phyloP scores from a whole-genome alignment of 2,329 filamentous ascomycete species.

The Exophiala oligosperma region DNA sequence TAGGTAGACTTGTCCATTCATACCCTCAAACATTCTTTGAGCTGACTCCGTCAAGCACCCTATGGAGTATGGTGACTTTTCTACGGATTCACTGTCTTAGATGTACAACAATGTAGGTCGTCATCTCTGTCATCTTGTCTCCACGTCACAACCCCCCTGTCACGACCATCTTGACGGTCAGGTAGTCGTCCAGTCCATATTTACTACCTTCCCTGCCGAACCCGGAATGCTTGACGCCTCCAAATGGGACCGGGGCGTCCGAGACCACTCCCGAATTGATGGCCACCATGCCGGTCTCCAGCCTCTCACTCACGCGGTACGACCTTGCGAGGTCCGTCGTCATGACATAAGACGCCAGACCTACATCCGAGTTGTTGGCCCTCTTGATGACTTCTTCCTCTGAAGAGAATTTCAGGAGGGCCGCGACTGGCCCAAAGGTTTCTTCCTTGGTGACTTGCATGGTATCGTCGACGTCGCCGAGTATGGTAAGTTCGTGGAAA shows the following conservation, averaged over 20 bases:
- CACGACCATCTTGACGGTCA: constrained; percentile 18
- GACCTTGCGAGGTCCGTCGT: constrained; percentile 47
- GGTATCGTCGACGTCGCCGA: constrained; percentile 57
- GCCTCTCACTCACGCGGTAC: constrained; percentile 23
- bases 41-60: too few relatives aligned
- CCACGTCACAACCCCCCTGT: constrained; percentile 8
- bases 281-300: constrained; percentile 85
- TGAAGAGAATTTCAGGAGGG: constrained; percentile 43
- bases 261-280: constrained; percentile 45
- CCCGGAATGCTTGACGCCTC: constrained; percentile 37
- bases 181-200: constrained; percentile 41
- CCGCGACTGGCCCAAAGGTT: constrained; percentile 52
- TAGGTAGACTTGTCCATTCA: too few relatives aligned
- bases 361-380: constrained; percentile 55
- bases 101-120: too few relatives aligned
- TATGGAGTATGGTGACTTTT: too few relatives aligned
- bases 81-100: too few relatives aligned
- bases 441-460: constrained; percentile 60
- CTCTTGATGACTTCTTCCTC: constrained; percentile 60
- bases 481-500: constrained; percentile 60
- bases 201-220: constrained; percentile 53
- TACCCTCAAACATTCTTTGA: too few relatives aligned
- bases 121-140: too few relatives aligned
- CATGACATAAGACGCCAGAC: constrained; percentile 60
- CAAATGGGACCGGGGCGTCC: constrained; percentile 43